Conservation (phyloP, 805 yeast species). For the Cyberlindnera misumaiensis region DNA sequence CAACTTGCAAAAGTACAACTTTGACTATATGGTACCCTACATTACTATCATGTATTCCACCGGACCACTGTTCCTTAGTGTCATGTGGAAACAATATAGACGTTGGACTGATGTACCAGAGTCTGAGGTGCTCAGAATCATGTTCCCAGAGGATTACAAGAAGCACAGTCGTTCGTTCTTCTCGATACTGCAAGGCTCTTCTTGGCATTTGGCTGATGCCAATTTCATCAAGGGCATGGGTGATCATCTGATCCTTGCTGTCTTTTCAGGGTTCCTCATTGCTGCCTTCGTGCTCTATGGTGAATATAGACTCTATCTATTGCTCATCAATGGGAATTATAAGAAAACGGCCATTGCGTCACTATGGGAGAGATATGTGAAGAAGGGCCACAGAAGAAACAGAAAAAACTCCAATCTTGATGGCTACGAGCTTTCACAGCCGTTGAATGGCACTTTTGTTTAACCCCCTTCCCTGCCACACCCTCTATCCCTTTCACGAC, state of each 20-base stretch:
- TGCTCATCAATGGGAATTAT: slow-evolving; percentile 28
- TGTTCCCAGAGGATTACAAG: slow-evolving; percentile 71
- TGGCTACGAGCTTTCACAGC: slow-evolving; percentile 14
- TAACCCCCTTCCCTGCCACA: neutral
- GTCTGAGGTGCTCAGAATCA: slow-evolving; percentile 57
- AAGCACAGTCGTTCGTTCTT: slow-evolving; percentile 57
- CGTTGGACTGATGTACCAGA: slow-evolving; percentile 64
- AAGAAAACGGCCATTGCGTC: slow-evolving; percentile 12
- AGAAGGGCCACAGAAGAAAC: slow-evolving; percentile 18
- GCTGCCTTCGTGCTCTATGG: slow-evolving; percentile 41
- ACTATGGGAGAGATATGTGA: slow-evolving; percentile 14
- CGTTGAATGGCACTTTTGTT: slow-evolving; percentile 3
- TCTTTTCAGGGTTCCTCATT: slow-evolving; percentile 59
- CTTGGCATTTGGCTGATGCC: slow-evolving; percentile 92
- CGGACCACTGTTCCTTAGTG: slow-evolving; percentile 83
- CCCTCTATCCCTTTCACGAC: neutral
- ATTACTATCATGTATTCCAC: slow-evolving; percentile 90
- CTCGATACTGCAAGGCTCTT: slow-evolving; percentile 71
- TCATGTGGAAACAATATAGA: slow-evolving; percentile 81
- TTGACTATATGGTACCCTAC: slow-evolving; percentile 80
- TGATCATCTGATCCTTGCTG: slow-evolving; percentile 66
- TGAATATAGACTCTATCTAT: slow-evolving; percentile 41
- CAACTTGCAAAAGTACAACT: slow-evolving; percentile 52
- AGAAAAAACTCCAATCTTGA: slow-evolving; percentile 23
- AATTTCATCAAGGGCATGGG: slow-evolving; percentile 66